These are phyloP conservation scores for Phytophthora uliginosa DNA, from an alignment of 352 stramenopile genomes.

Conservation along the genomic window DNA sequence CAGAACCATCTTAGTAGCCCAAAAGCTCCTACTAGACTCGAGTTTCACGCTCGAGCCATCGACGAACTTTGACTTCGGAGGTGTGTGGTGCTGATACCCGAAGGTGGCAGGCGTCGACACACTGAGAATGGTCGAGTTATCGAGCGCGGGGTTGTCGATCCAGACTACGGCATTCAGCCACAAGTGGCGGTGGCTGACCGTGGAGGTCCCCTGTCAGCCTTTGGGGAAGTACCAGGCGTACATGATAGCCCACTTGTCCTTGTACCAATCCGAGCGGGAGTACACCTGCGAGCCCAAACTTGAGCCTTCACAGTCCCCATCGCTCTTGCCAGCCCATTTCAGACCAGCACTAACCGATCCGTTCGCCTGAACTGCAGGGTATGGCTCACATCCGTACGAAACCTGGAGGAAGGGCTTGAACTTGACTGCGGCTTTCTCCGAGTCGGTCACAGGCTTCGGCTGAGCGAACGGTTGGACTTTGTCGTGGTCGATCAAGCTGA, in stretches of 20 bases:
- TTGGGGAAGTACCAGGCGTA: constrained; percentile 6
- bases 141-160: constrained; percentile 6
- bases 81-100: background rate
- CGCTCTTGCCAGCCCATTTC: background rate
- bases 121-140: background rate
- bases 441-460: background rate
- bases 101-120: background rate
- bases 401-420: constrained; percentile 6
- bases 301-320: background rate
- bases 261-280: background rate
- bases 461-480: constrained; percentile 4
- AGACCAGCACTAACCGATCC: background rate
- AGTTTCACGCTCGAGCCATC: background rate
- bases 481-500: background rate
- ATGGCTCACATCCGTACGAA: background rate
- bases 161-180: constrained; percentile 32
- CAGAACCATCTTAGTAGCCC: background rate
- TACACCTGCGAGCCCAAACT: constrained; percentile 2
- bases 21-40: background rate
- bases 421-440: constrained; percentile 6
- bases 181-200: constrained; percentile 31
- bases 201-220: background rate
- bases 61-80: background rate
- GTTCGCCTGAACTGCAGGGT: constrained; percentile 2
- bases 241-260: background rate